Evolutionary conservation across 331 rosid species (phyloP).

Genomic region (Acacia concinna): DNA sequence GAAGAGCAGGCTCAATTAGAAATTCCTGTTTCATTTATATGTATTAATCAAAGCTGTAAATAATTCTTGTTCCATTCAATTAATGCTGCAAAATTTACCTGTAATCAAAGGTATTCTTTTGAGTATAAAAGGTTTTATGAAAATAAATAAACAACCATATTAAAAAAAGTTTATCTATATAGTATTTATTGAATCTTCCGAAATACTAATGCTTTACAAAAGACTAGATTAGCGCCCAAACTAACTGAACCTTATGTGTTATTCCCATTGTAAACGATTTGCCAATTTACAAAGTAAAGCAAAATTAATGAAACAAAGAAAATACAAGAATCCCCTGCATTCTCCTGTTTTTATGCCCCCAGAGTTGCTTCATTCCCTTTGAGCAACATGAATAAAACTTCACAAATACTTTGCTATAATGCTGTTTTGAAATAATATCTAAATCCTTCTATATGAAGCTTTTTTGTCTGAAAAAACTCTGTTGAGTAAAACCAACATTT

Average conservation of each 20-base stretch:
- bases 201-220: background rate
- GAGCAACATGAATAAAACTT: slow-evolving; percentile 31
- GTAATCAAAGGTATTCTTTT: background rate
- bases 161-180: background rate
- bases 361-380: slow-evolving; percentile 21
- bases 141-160: background rate
- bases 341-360: slow-evolving; percentile 23
- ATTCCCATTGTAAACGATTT: slow-evolving; percentile 36
- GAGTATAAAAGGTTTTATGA: background rate
- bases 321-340: background rate
- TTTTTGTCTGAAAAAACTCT: background rate
- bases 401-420: background rate
- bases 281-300: slow-evolving; percentile 31
- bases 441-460: background rate
- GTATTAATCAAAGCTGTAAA: slow-evolving; percentile 33
- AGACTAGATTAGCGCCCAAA: background rate
- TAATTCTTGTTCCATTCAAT: slow-evolving; percentile 28
- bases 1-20: slow-evolving; percentile 46
- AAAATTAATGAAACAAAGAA: background rate
- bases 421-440: background rate
- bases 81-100: background rate
- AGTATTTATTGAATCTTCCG: background rate
- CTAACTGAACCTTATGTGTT: slow-evolving; percentile 17
- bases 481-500: background rate
- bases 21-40: slow-evolving; percentile 35